Percentiles rank a stretch among this genome's conserved stretches.
Evolutionary conservation across 2,329 filamentous ascomycete species (phyloP).

Genomic region (Plectosphaerella cucumerina): DNA sequence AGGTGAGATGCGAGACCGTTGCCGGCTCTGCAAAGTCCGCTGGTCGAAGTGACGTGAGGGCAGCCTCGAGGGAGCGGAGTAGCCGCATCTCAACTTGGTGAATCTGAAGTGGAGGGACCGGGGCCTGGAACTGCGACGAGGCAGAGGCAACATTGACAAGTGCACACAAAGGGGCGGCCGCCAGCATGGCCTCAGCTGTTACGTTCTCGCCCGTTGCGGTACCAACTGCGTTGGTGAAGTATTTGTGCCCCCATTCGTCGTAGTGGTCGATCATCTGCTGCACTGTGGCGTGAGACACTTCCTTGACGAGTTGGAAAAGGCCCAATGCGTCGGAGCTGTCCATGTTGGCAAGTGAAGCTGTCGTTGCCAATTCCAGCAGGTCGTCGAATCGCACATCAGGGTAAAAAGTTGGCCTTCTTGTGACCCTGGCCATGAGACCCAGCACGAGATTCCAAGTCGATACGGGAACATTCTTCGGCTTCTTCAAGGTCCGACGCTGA

Average conservation of each 20-base stretch:
- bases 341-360: constrained; percentile 12
- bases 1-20: not conserved
- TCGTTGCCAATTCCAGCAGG: constrained; percentile 25
- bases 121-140: constrained; percentile 17
- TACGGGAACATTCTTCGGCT: constrained; percentile 16
- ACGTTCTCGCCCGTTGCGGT: constrained; percentile 13
- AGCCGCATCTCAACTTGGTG: not conserved
- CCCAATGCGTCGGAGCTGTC: not conserved
- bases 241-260: constrained; percentile 36
- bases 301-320: constrained; percentile 4
- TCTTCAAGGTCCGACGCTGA: constrained; percentile 17
- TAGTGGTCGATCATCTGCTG: constrained; percentile 40
- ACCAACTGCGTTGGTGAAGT: constrained; percentile 26
- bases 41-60: not conserved
- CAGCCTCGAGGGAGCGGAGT: constrained; percentile 2
- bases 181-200: constrained; percentile 20
- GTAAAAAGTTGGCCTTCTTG: constrained; percentile 48
- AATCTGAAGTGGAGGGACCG: not conserved
- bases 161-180: constrained; percentile 30
- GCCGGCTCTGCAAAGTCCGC: too few relatives aligned
- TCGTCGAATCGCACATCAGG: constrained; percentile 37
- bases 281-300: constrained; percentile 21
- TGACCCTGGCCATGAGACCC: constrained; percentile 43
- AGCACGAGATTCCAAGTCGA: constrained; percentile 33
- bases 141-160: constrained; percentile 22